Evolutionary conservation across 768 basidiomycete species (phyloP), one percentile per base, ranked within the genome.

Genomic region (Austroboletus eburneus): DNA sequence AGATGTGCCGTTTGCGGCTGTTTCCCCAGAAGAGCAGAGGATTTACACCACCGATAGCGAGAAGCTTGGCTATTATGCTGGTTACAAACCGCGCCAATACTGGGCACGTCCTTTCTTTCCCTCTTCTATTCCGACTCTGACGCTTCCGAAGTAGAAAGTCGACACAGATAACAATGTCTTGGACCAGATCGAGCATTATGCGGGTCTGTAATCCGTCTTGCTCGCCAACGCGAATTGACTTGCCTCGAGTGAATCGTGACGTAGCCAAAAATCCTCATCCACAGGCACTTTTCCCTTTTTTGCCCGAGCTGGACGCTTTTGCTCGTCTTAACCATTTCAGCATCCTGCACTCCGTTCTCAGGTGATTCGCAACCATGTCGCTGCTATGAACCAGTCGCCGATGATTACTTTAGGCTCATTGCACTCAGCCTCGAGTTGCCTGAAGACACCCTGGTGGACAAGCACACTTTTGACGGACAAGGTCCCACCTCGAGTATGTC

Each of bases 111-210:
- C 41, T 42, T 10, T 2, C 14, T 42, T 43, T 56, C 0, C 39
- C 8, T 18, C 4, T 8, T 40, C 35, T 24, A 10, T 21, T 24
- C 9, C 4, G 22, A 10, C 27, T 12, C 18, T 17, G 16, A 29
- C 20, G 8, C 34, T 39, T 35, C 4, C 24, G 30, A 27, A n/a
- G 2, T 42, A 84, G 82, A 75, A 78, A 43, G 75, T 84, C 20
- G 77, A 76, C 37, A 68, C 72, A 5, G 45, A 51, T 0, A 51
- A 49, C n/a, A 78, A 79, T 5, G 75, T 85, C 24, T 71, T 58
- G n/a, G 83, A 85, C 56, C 79, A 83, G 52, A 63, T 83, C 17
- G 81, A 83, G 51, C 71, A 78, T 30, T 84, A 83, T 54, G 77
- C 74, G 52, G 65, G 81, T 83, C 46, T 25, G 75, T 59, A 2